Evolutionary conservation across 2,329 filamentous ascomycete genomes (phyloP).

Genomic region (Huntiella bhutanensis): DNA sequence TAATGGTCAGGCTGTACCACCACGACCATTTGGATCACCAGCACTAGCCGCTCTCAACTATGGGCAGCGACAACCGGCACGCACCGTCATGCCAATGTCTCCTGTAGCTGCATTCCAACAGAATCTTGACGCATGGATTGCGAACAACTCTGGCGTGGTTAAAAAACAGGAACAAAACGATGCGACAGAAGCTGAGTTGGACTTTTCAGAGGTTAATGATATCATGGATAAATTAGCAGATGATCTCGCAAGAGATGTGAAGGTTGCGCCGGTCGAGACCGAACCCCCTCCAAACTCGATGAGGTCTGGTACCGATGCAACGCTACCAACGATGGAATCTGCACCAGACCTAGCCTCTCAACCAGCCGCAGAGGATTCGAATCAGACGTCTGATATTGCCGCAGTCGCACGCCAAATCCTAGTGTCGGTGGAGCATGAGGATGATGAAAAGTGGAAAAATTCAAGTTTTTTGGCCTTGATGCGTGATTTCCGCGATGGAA

Average conservation of each 20-base stretch:
- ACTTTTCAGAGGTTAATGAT: conserved; percentile 23
- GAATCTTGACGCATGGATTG: conserved; percentile 25
- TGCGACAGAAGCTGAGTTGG: not conserved
- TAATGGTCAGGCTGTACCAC: not conserved
- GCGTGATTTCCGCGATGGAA: conserved; percentile 26
- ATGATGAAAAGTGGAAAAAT: conserved; percentile 28
- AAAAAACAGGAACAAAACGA: not conserved
- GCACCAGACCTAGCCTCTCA: conserved; percentile 12
- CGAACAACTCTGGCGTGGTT: conserved; percentile 15
- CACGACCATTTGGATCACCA: conserved; percentile 6
- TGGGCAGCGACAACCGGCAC: conserved; percentile 11
- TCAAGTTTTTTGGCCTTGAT: conserved; percentile 26
- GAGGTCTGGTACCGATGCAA: conserved; percentile 7
- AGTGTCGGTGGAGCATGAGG: conserved; percentile 25
- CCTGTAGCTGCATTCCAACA: conserved; percentile 20
- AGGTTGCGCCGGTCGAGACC: not conserved
- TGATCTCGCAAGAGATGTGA: conserved; percentile 17
- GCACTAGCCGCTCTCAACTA: conserved; percentile 4
- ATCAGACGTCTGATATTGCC: conserved; percentile 20
- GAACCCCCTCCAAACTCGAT: conserved; percentile 4
- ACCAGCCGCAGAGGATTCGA: conserved; percentile 12
- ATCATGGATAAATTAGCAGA: conserved; percentile 25
- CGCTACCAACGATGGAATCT: conserved; percentile 11
- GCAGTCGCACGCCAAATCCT: conserved; percentile 25
- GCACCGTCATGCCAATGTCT: conserved; percentile 11